These are phyloP conservation scores for Penicillium sp. DNA, from an alignment of 2,329 filamentous ascomycete species.

Conservation along the genomic window DNA sequence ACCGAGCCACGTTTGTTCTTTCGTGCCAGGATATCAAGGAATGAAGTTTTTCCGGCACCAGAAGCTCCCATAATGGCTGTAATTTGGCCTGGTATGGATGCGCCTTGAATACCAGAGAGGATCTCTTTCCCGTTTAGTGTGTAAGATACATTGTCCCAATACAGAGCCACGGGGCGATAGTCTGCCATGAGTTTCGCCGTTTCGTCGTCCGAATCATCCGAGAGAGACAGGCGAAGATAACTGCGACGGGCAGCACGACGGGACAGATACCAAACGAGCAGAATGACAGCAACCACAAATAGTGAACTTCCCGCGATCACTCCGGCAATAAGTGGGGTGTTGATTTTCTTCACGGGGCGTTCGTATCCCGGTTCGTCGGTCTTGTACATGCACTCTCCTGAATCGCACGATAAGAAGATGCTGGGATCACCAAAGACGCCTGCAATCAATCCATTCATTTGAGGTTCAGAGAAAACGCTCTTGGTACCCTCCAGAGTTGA, in stretches of 20 bases:
- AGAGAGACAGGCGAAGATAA: slow-evolving; percentile 71
- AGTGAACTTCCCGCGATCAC: slow-evolving; percentile 84
- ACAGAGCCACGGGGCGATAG: slow-evolving; percentile 84
- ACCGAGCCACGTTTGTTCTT: slow-evolving; percentile 91
- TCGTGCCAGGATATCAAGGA: slow-evolving; percentile 89
- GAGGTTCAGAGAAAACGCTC: slow-evolving; percentile 72
- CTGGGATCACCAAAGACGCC: slow-evolving; percentile 87
- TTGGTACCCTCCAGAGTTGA: slow-evolving; percentile 66
- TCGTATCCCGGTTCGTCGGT: slow-evolving; percentile 91
- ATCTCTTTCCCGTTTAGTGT: slow-evolving; percentile 84
- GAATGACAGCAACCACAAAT: slow-evolving; percentile 82
- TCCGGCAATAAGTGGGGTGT: slow-evolving; percentile 90
- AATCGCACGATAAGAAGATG: slow-evolving; percentile 76
- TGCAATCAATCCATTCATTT: slow-evolving; percentile 87
- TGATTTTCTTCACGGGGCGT: slow-evolving; percentile 87
- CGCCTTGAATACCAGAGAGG: slow-evolving; percentile 73
- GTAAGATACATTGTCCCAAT: slow-evolving; percentile 87
- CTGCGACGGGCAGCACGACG: slow-evolving; percentile 62
- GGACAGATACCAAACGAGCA: slow-evolving; percentile 83
- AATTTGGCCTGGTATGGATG: slow-evolving; percentile 91
- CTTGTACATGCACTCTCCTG: slow-evolving; percentile 89
- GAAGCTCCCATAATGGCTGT: slow-evolving; percentile 98
- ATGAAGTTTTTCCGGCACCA: slow-evolving; percentile 94
- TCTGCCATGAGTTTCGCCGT: slow-evolving; percentile 81
- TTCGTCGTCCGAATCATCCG: slow-evolving; percentile 86